Percentiles rank a stretch among this genome's conserved stretches.
These are phyloP conservation scores for Serendipita indica DNA, from an alignment of 768 basidiomycete genomes.

Conservation along the genomic window DNA sequence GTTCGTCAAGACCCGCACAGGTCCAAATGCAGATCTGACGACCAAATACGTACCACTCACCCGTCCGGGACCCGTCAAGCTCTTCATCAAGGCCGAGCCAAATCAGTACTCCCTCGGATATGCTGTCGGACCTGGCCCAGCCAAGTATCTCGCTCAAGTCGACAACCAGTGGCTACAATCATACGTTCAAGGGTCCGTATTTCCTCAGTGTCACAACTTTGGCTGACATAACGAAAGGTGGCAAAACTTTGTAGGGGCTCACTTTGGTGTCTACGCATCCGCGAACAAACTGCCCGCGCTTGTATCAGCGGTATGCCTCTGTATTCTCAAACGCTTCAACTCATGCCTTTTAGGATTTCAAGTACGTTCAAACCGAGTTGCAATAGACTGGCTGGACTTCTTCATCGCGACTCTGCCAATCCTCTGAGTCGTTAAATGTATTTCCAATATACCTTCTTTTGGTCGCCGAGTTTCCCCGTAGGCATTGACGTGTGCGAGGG, in stretches of 20 bases:
- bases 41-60: background rate
- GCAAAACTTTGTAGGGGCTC: background rate
- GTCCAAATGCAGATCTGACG: background rate
- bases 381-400: too few relatives aligned
- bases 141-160: background rate
- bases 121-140: background rate
- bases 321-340: background rate
- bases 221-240: background rate
- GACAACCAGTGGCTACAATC: background rate
- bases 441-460: too few relatives aligned
- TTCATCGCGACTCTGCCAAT: too few relatives aligned
- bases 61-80: background rate
- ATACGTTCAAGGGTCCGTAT: background rate
- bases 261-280: background rate
- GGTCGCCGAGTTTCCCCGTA: too few relatives aligned
- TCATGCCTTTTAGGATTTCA: background rate
- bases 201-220: background rate
- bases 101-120: background rate
- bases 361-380: background rate
- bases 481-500: too few relatives aligned
- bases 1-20: background rate
- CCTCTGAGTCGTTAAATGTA: too few relatives aligned
- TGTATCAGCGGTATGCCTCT: background rate
- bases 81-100: constrained; percentile 6
- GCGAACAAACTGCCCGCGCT: background rate